These are phyloP conservation scores for Crithidia expoeki DNA, from an alignment of 208 protist genomes.

Conservation along the genomic window DNA sequence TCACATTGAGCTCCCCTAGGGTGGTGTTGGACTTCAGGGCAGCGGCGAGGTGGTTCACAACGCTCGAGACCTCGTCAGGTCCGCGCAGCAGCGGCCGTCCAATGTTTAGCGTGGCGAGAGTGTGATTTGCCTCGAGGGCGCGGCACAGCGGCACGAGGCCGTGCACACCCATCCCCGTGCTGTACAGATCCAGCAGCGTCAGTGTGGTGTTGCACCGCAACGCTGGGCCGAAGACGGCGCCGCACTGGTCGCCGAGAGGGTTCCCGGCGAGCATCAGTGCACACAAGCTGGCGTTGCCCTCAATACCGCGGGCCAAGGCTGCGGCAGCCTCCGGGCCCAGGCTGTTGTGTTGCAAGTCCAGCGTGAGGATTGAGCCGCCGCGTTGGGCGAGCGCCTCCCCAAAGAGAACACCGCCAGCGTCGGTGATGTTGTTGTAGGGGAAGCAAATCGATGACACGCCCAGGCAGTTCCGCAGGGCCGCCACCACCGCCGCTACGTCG, in stretches of 20 bases:
- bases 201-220: constrained; percentile 44
- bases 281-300: constrained; percentile 31
- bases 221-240: constrained; percentile 40
- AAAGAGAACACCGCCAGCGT: constrained; percentile 42
- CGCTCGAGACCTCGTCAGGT: constrained; percentile 67
- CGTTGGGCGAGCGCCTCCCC: constrained; percentile 44
- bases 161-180: constrained; percentile 59
- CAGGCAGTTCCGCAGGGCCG: constrained; percentile 25
- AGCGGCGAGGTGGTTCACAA: constrained; percentile 63
- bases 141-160: constrained; percentile 54
- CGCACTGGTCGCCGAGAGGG: constrained; percentile 45
- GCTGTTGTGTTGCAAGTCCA: constrained; percentile 71
- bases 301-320: constrained; percentile 42
- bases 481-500: constrained; percentile 57
- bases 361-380: constrained; percentile 39
- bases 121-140: constrained; percentile 43
- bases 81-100: constrained; percentile 62
- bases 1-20: constrained; percentile 50
- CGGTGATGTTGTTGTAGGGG: constrained; percentile 73
- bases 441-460: constrained; percentile 49
- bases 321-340: constrained; percentile 49
- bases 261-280: constrained; percentile 60
- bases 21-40: constrained; percentile 54
- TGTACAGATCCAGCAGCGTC: constrained; percentile 55
- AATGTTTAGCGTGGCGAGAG: constrained; percentile 62